Evolutionary conservation across 345 rosid genomes (phyloP), one percentile per base, ranked within the genome.

Genomic region (Pugionium dolabratum): DNA sequence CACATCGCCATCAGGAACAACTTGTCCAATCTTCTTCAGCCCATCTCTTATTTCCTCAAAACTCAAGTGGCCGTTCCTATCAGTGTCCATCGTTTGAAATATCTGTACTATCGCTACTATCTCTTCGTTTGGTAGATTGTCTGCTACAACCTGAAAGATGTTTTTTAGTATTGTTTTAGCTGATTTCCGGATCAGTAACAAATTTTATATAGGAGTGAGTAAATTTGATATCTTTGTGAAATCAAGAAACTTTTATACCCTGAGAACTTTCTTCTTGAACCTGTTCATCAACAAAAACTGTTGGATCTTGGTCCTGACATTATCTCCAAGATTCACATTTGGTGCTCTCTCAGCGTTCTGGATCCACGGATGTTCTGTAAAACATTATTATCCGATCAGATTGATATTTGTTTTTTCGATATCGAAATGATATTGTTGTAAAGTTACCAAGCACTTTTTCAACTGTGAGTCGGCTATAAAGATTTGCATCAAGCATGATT

Each of bases 191-290:
- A 65, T 66, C 29, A 52, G 43, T 36, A 59, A 49, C 26, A 66
- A 30, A 28, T 40, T 25, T 25, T 40, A 39, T 9, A 33, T 39
- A 70, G 11, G 1, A 6, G 56, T 2, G 26, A 27, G 8, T 53
- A 8, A 3, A 45, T 34, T 29, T n/a, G n/a, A n/a, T n/a, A 55
- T 40, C 41, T 59, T 49, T 9, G 41, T 34, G 39, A 49, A 57
- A n/a, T 64, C 41, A 64, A 33, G 54, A 64, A 49, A 37, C 11
- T 27, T 6, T 57, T 46, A 74, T 76, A 86, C 97, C 70, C 90
- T 71, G 3, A 94, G 81, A 63, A 83, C 99, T 76, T 79, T 93
- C 85, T 88, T 90, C 83, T 93, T 90, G 86, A 93, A 93, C 84
- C 85, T 90, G 37, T 84, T 90, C 92, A 88, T 86, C 74, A 93